These are phyloP conservation scores for Rhynchosporium agropyri DNA, from an alignment of 2,329 filamentous ascomycete species.

Conservation along the genomic window DNA sequence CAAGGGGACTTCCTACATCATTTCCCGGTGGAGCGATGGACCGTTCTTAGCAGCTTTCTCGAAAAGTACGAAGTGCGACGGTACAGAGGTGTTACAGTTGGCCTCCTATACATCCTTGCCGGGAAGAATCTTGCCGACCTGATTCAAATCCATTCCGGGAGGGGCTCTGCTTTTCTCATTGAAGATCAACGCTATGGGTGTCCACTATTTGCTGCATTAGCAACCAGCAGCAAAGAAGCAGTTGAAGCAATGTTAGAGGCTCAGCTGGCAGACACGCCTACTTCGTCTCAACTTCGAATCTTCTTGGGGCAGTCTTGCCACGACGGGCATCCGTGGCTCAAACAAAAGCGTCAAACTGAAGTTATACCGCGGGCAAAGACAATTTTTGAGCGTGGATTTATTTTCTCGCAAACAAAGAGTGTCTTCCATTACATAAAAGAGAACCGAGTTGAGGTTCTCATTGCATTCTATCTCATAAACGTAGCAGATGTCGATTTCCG, in stretches of 20 bases:
- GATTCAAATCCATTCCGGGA: constrained; percentile 38
- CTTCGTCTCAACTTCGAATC: not conserved
- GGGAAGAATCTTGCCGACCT: constrained; percentile 37
- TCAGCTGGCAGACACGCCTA: not conserved
- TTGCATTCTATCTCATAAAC: constrained; percentile 21
- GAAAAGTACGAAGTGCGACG: constrained; percentile 36
- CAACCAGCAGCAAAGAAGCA: constrained; percentile 36
- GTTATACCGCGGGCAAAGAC: no score
- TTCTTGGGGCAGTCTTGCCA: constrained; percentile 4
- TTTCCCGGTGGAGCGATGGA: constrained; percentile 7
- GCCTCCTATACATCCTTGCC: constrained; percentile 45
- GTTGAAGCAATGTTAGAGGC: constrained; percentile 33
- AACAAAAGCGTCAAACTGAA: not conserved
- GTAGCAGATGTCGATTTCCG: not conserved
- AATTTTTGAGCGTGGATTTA: constrained; percentile 7
- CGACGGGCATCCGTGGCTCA: not conserved
- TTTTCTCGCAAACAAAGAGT: constrained; percentile 15
- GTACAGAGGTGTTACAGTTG: constrained; percentile 35
- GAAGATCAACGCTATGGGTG: constrained; percentile 41
- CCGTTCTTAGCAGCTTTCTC: constrained; percentile 39
- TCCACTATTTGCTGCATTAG: constrained; percentile 44
- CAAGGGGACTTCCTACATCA: constrained; percentile 43
- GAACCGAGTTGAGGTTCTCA: constrained; percentile 20
- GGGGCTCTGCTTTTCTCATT: constrained; percentile 30
- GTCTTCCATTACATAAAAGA: constrained; percentile 20